Evolutionary conservation across 2,329 filamentous ascomycete species (phyloP).

Genomic region (Colletotrichum tofieldiae): DNA sequence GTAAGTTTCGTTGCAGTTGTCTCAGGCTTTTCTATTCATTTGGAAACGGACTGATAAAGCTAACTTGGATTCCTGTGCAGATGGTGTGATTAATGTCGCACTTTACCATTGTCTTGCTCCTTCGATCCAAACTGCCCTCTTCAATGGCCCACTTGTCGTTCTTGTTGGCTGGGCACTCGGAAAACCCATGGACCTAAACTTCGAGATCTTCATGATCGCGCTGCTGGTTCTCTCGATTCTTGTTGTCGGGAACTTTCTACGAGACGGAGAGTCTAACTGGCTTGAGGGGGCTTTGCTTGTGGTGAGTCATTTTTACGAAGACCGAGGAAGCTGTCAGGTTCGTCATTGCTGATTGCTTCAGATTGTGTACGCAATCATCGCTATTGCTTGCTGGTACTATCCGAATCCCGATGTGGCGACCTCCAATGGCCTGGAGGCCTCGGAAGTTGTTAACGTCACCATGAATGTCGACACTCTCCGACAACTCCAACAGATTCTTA

Average conservation of each 20-base stretch:
- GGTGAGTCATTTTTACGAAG: conserved; percentile 51
- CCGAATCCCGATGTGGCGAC: conserved; percentile 58
- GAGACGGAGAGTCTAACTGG: conserved; percentile 83
- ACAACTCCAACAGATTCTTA: conserved; percentile 48
- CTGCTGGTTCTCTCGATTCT: conserved; percentile 81
- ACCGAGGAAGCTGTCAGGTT: neutral
- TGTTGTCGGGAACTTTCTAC: conserved; percentile 81
- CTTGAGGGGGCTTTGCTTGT: conserved; percentile 81
- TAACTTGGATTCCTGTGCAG: conserved; percentile 46
- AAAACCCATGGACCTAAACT: conserved; percentile 78
- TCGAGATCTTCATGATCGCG: conserved; percentile 83
- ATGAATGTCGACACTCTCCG: conserved; percentile 51
- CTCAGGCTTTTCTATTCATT: neutral
- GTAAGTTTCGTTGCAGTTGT: conserved; percentile 43
- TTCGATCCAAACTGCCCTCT: conserved; percentile 81
- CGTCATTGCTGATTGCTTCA: conserved; percentile 31
- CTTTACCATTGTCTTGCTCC: conserved; percentile 81
- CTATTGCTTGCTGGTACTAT: conserved; percentile 62
- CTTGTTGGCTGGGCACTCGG: conserved; percentile 79
- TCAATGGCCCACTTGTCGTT: conserved; percentile 81
- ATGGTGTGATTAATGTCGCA: conserved; percentile 78
- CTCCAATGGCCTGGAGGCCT: conserved; percentile 50
- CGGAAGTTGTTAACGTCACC: conserved; percentile 48
- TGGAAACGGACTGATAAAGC: neutral
- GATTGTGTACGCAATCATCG: conserved; percentile 61